A percentile compares a stretch with the other conserved stretches of the same genome.
These are phyloP conservation scores for Aphanomyces stellatus DNA, from an alignment of 352 stramenopile genomes.

Conservation along the genomic window DNA sequence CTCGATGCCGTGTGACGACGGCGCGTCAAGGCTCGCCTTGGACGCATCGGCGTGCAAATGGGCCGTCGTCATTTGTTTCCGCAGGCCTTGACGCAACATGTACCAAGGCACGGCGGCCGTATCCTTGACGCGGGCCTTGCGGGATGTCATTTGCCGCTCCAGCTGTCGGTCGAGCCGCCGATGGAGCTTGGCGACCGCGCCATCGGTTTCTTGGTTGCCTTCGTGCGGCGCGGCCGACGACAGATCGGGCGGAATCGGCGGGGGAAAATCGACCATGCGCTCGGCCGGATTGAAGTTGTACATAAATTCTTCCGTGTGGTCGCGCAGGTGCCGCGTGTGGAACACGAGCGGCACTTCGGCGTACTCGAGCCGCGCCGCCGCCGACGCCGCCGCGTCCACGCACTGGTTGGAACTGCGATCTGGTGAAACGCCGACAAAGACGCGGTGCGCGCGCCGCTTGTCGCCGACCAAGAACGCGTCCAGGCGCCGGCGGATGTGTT, in stretches of 20 bases:
- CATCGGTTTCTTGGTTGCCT: background rate
- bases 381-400: no score
- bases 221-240: background rate
- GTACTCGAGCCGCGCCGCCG: background rate
- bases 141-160: background rate
- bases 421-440: constrained; percentile 2
- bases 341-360: background rate
- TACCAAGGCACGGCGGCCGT: no score
- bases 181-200: background rate
- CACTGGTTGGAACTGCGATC: background rate
- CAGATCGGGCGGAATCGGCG: background rate
- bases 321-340: background rate
- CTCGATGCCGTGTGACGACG: background rate
- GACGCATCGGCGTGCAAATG: no score
- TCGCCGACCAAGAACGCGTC: constrained; percentile 10
- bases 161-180: background rate
- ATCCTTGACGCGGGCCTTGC: no score
- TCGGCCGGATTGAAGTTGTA: constrained; percentile 2
- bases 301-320: background rate
- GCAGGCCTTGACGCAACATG: no score
- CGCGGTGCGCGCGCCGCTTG: background rate
- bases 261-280: background rate
- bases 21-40: background rate
- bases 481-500: constrained; percentile 6
- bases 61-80: no score